A percentile compares a stretch with the other conserved stretches of the same genome.
Conservation (phyloP, 2,329 filamentous ascomycete genomes). For the Hortaea werneckii region DNA sequence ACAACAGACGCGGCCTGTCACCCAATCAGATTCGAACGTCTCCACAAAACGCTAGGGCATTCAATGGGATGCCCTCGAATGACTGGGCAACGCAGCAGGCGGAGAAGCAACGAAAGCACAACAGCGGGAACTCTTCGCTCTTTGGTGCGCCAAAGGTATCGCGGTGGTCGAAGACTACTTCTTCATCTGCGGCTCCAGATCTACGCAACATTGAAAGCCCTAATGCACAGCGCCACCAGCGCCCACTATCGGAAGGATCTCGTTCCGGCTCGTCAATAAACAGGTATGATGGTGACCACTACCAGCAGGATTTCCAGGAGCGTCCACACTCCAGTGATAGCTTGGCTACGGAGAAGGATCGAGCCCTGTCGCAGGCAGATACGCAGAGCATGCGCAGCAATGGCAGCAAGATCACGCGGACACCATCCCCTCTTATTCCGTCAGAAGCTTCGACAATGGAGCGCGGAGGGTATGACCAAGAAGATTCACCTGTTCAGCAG, state of each 20-base stretch:
- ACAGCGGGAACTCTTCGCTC: conserved; percentile 69
- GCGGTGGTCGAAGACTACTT: conserved; percentile 92
- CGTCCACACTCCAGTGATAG: conserved; percentile 30
- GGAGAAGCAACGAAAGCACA: conserved; percentile 77
- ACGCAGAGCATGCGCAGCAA: conserved; percentile 26
- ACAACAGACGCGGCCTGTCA: conserved; percentile 26
- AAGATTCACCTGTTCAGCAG: conserved; percentile 15
- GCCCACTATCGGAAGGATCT: conserved; percentile 56
- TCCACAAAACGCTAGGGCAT: conserved; percentile 38
- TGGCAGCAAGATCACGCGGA: conserved; percentile 24
- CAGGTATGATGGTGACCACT: conserved; percentile 45
- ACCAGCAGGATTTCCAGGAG: conserved; percentile 52
- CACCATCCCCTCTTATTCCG: conserved; percentile 45
- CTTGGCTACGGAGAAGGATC: conserved; percentile 9
- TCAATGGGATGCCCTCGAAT: conserved; percentile 48
- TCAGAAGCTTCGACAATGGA: conserved; percentile 36
- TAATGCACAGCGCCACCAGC: conserved; percentile 11
- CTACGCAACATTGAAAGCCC: conserved; percentile 20
- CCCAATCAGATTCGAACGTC: conserved; percentile 34
- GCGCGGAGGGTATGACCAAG: conserved; percentile 11
- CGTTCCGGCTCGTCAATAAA: conserved; percentile 56
- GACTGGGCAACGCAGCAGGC: conserved; percentile 70
- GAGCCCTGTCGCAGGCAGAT: conserved; percentile 11
- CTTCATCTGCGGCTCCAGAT: conserved; percentile 62
- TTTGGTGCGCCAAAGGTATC: conserved; percentile 75